Evolutionary conservation across 2,329 filamentous ascomycete species (phyloP).

Genomic region (Aciculosporium take): DNA sequence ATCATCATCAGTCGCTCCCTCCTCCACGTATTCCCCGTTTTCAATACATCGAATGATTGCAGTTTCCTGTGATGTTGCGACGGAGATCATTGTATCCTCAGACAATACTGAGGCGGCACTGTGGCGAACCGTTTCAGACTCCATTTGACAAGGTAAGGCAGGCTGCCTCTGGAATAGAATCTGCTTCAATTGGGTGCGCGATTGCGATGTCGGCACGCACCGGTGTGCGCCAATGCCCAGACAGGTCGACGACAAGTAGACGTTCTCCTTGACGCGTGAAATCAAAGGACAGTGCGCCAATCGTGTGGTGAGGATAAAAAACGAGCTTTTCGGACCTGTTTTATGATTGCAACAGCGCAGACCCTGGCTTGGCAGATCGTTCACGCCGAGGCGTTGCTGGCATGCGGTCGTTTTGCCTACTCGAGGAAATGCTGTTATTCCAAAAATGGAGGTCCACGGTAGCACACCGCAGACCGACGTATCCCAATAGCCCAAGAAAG

Average conservation of each 20-base stretch:
- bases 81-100: constrained; percentile 13
- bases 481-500: background rate
- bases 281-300: background rate
- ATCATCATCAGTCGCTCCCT: constrained; percentile 16
- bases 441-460: background rate
- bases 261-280: background rate
- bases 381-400: background rate
- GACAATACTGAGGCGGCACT: constrained; percentile 1
- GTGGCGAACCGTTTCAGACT: background rate
- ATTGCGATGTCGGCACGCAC: background rate
- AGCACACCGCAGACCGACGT: background rate
- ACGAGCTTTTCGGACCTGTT: background rate
- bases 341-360: background rate
- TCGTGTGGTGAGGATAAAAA: background rate
- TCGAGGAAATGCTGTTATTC: background rate
- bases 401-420: no score
- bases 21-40: constrained; percentile 15
- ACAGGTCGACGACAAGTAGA: background rate
- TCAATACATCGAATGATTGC: constrained; percentile 19
- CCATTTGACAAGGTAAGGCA: background rate
- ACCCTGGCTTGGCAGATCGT: background rate
- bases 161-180: no score
- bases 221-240: background rate
- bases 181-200: background rate
- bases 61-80: constrained; percentile 17